These are phyloP conservation scores for Podaxis carcinomalis DNA, from an alignment of 768 basidiomycete species.

Conservation along the genomic window DNA sequence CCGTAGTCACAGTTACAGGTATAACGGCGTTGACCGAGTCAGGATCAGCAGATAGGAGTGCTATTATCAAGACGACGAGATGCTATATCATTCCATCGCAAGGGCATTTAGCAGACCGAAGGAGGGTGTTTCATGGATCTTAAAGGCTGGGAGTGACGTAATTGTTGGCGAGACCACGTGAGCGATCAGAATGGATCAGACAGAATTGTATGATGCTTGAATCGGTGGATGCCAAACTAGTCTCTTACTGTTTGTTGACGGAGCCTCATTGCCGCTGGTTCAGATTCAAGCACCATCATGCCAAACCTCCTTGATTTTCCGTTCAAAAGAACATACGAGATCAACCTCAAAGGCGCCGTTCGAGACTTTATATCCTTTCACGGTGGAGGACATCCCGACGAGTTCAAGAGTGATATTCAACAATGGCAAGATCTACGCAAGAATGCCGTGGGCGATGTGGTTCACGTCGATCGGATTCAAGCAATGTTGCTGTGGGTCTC, in stretches of 20 bases:
- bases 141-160: background rate
- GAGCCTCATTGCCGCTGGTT: background rate
- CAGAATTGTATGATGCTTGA: background rate
- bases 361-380: slow-evolving; percentile 66
- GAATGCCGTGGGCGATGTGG: slow-evolving; percentile 42
- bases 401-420: slow-evolving; percentile 74
- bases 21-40: no score
- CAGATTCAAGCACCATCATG: slow-evolving; percentile 36
- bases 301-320: slow-evolving; percentile 74
- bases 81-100: no score
- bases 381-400: slow-evolving; percentile 76
- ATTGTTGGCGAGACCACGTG: background rate
- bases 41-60: no score
- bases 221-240: background rate
- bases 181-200: background rate
- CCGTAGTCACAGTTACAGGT: no score
- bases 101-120: no score
- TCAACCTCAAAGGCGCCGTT: slow-evolving; percentile 50
- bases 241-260: background rate
- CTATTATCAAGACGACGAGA: no score
- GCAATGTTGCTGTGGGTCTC: slow-evolving; percentile 52
- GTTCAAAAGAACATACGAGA: slow-evolving; percentile 62
- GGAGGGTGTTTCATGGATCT: background rate
- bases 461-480: slow-evolving; percentile 55
- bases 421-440: slow-evolving; percentile 66